A percentile compares a stretch with the other conserved stretches of the same genome.
phyloP scores from a whole-genome alignment of 306 rosid genomes.

The Canavalia ensiformis region DNA sequence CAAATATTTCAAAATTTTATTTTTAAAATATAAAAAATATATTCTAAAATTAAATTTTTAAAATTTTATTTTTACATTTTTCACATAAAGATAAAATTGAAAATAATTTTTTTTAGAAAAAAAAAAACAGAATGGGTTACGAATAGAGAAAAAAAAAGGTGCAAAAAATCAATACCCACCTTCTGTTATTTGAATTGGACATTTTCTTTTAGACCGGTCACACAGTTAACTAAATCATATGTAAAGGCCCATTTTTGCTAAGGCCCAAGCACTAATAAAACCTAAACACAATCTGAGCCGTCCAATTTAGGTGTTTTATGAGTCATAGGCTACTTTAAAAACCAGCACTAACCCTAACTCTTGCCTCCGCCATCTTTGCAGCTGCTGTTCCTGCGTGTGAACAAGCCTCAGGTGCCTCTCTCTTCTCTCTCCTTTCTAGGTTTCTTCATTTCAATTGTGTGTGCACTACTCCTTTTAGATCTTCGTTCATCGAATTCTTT shows the following conservation, averaged over 20 bases:
- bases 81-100: no score
- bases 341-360: not conserved
- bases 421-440: not conserved
- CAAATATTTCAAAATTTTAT: no score
- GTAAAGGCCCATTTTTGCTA: not conserved
- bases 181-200: no score
- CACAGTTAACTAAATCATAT: no score
- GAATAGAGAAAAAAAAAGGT: no score
- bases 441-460: not conserved
- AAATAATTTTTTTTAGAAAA: no score
- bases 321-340: constrained; percentile 10
- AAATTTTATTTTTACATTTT: no score
- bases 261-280: not conserved
- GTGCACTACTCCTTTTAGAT: not conserved
- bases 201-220: no score
- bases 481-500: not conserved
- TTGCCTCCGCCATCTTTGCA: not conserved
- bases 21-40: no score
- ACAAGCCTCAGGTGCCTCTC: constrained; percentile 20
- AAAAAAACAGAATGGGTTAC: no score
- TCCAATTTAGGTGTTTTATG: constrained; percentile 5
- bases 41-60: no score
- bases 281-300: not conserved
- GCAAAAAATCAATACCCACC: no score
- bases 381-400: not conserved